Percentiles rank a stretch among this genome's conserved stretches.
Evolutionary conservation across 2,329 filamentous ascomycete species (phyloP).

Genomic region (Claviceps spartinae): DNA sequence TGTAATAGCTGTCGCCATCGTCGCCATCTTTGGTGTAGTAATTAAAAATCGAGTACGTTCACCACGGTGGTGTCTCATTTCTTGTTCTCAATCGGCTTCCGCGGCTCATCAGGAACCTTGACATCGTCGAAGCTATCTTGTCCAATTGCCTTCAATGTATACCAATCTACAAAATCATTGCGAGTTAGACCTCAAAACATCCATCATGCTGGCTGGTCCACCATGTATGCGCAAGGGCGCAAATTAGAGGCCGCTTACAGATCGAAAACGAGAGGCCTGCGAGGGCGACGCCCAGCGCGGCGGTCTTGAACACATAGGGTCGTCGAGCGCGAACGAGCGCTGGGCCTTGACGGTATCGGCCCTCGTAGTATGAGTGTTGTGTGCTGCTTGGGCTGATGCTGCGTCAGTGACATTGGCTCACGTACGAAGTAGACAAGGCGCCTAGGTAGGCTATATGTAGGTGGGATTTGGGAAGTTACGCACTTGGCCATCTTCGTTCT

Average conservation of each 20-base stretch:
- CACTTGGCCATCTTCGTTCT: conserved; percentile 1
- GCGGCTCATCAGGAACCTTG: conserved; percentile 65
- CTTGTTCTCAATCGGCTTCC: conserved; percentile 25
- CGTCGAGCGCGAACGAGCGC: conserved; percentile 83
- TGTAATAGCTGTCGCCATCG: not conserved
- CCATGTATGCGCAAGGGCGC: not conserved
- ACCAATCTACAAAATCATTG: conserved; percentile 30
- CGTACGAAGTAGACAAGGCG: no score
- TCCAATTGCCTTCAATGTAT: conserved; percentile 68
- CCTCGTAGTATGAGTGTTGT: conserved; percentile 76
- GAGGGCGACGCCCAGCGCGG: conserved; percentile 25
- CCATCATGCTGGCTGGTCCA: not conserved
- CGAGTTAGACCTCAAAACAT: not conserved
- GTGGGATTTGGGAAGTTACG: not conserved
- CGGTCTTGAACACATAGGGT: conserved; percentile 86
- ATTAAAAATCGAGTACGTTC: no score
- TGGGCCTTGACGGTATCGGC: conserved; percentile 69
- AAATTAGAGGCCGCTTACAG: conserved; percentile 51
- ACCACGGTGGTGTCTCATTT: not conserved
- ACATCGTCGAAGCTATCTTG: conserved; percentile 97
- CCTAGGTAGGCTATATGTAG: not conserved
- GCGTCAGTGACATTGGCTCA: not conserved
- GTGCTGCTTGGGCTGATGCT: conserved; percentile 19
- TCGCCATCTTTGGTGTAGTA: no score
- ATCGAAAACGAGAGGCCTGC: conserved; percentile 27